Evolutionary conservation across 2,329 filamentous ascomycete genomes (phyloP).

Genomic region (Fusarium oligoseptatum): DNA sequence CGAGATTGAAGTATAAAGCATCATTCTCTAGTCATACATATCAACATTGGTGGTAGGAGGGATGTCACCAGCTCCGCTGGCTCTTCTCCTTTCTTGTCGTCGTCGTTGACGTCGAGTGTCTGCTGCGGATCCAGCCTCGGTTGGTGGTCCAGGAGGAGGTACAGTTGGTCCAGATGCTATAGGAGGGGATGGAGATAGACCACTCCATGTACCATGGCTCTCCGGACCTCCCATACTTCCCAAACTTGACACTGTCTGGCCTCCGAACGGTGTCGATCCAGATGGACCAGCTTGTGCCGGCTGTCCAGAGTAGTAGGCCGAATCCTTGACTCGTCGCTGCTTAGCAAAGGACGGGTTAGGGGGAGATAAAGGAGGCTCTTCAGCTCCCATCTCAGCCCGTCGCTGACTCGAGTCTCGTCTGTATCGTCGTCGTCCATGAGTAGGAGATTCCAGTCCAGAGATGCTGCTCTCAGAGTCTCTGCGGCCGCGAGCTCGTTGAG

Average conservation of each 20-base stretch:
- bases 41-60: constrained; percentile 28
- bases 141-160: constrained; percentile 44
- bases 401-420: constrained; percentile 65
- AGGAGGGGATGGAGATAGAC: constrained; percentile 60
- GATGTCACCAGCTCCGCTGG: constrained; percentile 47
- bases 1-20: not conserved
- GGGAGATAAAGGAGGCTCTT: constrained; percentile 62
- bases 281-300: constrained; percentile 57
- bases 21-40: constrained; percentile 33
- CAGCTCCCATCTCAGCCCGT: constrained; percentile 59
- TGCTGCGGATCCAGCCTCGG: constrained; percentile 57
- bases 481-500: constrained; percentile 59
- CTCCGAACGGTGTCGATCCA: constrained; percentile 49
- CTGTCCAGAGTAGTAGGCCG: constrained; percentile 71
- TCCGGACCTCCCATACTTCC: constrained; percentile 59
- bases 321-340: constrained; percentile 68
- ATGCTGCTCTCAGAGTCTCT: constrained; percentile 68
- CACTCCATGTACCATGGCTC: constrained; percentile 68
- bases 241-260: constrained; percentile 61
- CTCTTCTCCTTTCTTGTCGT: constrained; percentile 66
- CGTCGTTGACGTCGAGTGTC: constrained; percentile 69
- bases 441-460: constrained; percentile 68
- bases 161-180: constrained; percentile 31
- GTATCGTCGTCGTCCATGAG: constrained; percentile 62
- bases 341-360: constrained; percentile 70